These are phyloP conservation scores for Xylariaceae sp. DNA, from an alignment of 2,329 filamentous ascomycete species.

Conservation along the genomic window DNA sequence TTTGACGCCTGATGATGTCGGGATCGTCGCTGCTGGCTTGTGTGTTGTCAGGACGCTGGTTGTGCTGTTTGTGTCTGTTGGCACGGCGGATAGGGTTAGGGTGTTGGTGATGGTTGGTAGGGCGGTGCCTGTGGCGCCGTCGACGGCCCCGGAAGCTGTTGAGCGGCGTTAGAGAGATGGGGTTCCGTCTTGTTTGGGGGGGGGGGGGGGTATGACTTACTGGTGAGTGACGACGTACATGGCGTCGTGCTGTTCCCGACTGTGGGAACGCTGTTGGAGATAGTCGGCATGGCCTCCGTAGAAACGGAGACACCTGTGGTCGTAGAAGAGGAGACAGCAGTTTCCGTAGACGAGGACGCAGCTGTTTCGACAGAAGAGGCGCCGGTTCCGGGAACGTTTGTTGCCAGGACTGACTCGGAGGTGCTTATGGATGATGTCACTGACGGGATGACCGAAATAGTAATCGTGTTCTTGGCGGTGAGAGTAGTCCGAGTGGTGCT, in stretches of 20 bases:
- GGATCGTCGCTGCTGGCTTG: conserved; percentile 5
- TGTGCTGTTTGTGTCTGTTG: conserved; percentile 1
- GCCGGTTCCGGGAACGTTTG: background rate
- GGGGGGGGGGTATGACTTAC: background rate
- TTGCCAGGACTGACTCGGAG: background rate
- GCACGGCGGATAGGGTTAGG: background rate
- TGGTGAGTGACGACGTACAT: background rate
- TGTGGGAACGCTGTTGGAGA: background rate
- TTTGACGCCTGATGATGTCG: background rate
- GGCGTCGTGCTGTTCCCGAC: conserved; percentile 1
- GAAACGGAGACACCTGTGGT: background rate
- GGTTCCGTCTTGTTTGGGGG: background rate
- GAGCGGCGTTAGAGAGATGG: background rate
- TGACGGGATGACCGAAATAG: conserved; percentile 1
- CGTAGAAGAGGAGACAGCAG: too few species aligned
- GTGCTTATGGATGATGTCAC: background rate
- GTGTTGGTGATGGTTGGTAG: background rate
- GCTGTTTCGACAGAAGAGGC: too few species aligned
- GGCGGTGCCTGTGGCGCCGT: conserved; percentile 9
- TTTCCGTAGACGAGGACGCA: too few species aligned
- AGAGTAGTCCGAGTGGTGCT: conserved; percentile 11
- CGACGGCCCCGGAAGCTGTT: conserved; percentile 10
- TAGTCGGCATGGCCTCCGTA: background rate
- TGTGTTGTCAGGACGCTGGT: background rate
- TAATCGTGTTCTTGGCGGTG: conserved; percentile 7